These are phyloP conservation scores for Saprolegnia diclina DNA, from an alignment of 352 stramenopile species.

Conservation along the genomic window DNA sequence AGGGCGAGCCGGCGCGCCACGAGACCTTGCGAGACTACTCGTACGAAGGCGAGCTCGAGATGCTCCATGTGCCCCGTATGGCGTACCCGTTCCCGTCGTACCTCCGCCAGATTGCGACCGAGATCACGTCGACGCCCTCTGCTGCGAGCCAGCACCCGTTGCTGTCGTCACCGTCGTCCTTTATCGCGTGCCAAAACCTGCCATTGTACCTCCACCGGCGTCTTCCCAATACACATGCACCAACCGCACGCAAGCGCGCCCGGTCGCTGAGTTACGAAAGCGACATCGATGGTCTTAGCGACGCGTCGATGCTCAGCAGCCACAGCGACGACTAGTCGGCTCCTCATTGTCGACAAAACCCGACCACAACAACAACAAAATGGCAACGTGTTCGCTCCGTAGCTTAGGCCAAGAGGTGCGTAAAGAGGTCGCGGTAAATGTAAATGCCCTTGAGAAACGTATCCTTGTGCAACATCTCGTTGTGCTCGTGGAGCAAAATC, in stretches of 20 bases:
- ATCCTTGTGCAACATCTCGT: slow-evolving; percentile 90
- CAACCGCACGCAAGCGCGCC: neutral
- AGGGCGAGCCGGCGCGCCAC: slow-evolving; percentile 12
- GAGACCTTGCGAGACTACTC: slow-evolving; percentile 24
- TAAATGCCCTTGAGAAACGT: slow-evolving; percentile 90
- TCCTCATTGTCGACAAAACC: neutral
- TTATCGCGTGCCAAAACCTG: slow-evolving; percentile 12
- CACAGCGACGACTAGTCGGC: neutral
- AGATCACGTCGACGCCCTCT: neutral
- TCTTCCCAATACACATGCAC: neutral
- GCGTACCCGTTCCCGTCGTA: slow-evolving; percentile 21
- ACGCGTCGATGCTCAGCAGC: slow-evolving; percentile 2
- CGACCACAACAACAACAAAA: neutral
- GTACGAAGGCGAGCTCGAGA: slow-evolving; percentile 24
- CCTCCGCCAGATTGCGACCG: slow-evolving; percentile 8
- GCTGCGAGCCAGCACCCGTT: neutral
- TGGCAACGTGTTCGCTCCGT: neutral
- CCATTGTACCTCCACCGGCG: slow-evolving; percentile 9
- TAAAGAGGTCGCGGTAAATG: slow-evolving; percentile 72
- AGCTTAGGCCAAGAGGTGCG: slow-evolving; percentile 35
- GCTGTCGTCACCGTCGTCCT: neutral
- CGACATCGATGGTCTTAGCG: neutral
- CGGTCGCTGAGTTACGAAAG: neutral
- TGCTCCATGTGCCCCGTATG: slow-evolving; percentile 17
- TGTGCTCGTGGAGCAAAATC: slow-evolving; percentile 95